A percentile compares a stretch with the other conserved stretches of the same genome.
phyloP scores from a whole-genome alignment of 306 rosid species.

The Begonia masoniana region DNA sequence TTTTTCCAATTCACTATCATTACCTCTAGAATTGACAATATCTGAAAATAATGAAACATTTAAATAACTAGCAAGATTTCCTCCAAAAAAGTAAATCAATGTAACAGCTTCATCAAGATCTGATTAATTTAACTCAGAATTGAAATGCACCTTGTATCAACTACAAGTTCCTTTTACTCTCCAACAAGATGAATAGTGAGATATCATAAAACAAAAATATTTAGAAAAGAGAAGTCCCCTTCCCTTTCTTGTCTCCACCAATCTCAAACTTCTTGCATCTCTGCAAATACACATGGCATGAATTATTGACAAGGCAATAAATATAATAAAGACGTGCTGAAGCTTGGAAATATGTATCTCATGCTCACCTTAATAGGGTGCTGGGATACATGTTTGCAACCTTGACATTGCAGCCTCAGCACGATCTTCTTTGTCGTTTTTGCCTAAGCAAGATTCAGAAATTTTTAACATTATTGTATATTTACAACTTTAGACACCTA shows the following conservation, averaged over 20 bases:
- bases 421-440: constrained; percentile 42
- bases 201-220: neutral
- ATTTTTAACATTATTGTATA: too few species aligned
- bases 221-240: constrained; percentile 34
- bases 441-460: constrained; percentile 14
- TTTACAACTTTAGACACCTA: too few species aligned
- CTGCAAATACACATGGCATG: constrained; percentile 11
- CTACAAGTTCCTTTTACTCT: neutral
- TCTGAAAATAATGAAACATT: too few species aligned
- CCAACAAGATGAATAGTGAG: neutral
- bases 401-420: constrained; percentile 36
- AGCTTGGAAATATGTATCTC: too few species aligned
- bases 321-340: too few species aligned
- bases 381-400: constrained; percentile 37
- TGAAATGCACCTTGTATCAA: neutral
- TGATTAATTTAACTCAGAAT: neutral
- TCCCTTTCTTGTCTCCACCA: constrained; percentile 37
- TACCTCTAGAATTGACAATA: too few species aligned
- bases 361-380: constrained; percentile 34
- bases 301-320: too few species aligned
- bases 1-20: too few species aligned
- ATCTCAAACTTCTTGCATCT: constrained; percentile 38
- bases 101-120: too few species aligned
- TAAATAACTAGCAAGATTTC: too few species aligned
- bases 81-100: too few species aligned